Conservation (phyloP, 257 asterid species). For the Haberlea rhodopensis region DNA sequence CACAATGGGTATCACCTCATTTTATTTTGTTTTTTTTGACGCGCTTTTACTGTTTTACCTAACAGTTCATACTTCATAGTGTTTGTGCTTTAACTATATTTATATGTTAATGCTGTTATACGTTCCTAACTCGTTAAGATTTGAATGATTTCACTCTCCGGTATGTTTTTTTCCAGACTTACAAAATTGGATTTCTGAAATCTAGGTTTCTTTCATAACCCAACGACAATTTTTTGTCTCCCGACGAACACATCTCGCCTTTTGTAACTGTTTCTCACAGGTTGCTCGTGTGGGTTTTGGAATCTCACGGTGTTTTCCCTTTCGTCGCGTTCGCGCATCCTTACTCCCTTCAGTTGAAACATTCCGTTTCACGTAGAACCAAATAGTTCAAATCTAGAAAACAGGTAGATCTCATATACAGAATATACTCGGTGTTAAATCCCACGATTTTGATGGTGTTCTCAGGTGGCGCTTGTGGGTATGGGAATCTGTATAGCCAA, state of each 20-base stretch:
- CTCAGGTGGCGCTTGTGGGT: slow-evolving; percentile 53
- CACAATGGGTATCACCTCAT: slow-evolving; percentile 43
- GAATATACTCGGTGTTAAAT: neutral
- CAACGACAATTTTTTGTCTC: too few relatives aligned
- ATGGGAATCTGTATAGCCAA: slow-evolving; percentile 48
- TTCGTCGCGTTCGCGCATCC: too few relatives aligned
- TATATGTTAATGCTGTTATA: neutral
- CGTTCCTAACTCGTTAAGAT: neutral
- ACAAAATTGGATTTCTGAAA: too few relatives aligned
- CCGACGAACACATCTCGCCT: neutral
- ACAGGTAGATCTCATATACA: neutral
- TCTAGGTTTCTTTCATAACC: too few relatives aligned
- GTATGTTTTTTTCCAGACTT: too few relatives aligned
- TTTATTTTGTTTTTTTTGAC: neutral
- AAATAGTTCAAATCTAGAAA: neutral
- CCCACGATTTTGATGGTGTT: neutral
- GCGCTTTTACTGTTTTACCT: neutral
- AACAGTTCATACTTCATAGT: neutral
- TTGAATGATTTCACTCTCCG: neutral
- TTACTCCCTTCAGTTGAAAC: too few relatives aligned
- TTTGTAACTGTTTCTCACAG: neutral
- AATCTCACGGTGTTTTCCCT: too few relatives aligned
- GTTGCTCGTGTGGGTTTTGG: neutral
- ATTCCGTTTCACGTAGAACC: too few relatives aligned
- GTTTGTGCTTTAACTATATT: neutral